These are phyloP conservation scores for Trifolium repens DNA, from an alignment of 306 rosid species.

Conservation along the genomic window DNA sequence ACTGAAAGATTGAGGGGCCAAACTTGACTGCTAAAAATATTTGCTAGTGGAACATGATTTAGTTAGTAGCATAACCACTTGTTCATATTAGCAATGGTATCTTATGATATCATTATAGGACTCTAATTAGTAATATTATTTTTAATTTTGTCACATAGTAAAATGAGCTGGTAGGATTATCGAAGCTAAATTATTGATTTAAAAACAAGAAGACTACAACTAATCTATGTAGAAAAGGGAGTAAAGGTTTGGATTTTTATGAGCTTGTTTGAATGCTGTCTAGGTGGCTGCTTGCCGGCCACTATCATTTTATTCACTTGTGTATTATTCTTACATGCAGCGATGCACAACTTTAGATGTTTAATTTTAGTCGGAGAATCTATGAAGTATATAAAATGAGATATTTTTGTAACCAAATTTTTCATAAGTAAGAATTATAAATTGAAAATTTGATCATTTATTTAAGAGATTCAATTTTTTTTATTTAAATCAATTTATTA, in stretches of 20 bases:
- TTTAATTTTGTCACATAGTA: not conserved
- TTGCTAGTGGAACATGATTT: constrained; percentile 32
- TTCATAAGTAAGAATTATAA: too few species aligned
- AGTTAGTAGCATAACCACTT: constrained; percentile 3
- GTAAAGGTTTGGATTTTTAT: constrained; percentile 25
- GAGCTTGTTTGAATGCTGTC: constrained; percentile 5
- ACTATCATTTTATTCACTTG: constrained; percentile 43
- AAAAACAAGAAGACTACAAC: constrained; percentile 31
- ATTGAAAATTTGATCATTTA: too few species aligned
- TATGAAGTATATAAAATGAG: too few species aligned
- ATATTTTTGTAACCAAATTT: too few species aligned
- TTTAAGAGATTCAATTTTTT: too few species aligned
- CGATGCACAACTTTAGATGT: constrained; percentile 22
- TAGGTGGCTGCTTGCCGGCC: constrained; percentile 49
- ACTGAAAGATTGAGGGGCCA: constrained; percentile 13
- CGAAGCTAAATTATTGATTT: constrained; percentile 25
- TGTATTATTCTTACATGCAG: constrained; percentile 24
- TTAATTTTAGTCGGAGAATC: too few species aligned
- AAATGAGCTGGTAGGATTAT: not conserved
- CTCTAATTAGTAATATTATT: not conserved
- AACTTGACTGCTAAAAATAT: constrained; percentile 9
- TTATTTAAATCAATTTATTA: too few species aligned
- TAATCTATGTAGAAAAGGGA: constrained; percentile 25
- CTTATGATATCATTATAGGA: constrained; percentile 4
- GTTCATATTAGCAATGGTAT: constrained; percentile 21